Base-by-base conservation (phyloP, 2,329 filamentous ascomycete genomes). In the Colletotrichum scovillei region DNA sequence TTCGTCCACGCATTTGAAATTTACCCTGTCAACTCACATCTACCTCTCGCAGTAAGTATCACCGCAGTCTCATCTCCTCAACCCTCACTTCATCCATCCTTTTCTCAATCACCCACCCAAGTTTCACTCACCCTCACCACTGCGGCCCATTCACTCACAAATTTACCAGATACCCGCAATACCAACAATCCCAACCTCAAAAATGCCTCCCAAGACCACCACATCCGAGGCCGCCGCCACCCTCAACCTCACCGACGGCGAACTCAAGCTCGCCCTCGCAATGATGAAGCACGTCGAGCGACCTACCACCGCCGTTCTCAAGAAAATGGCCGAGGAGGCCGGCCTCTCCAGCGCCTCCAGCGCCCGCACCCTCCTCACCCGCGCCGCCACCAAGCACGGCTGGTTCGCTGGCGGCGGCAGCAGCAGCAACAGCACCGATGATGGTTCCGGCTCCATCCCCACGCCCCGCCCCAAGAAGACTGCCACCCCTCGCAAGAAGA, bases 401-500 rank as follows among this genome's bases (percentile, higher is more conserved):
- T 72, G 69, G 69, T 72, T 63, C 63, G 19, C 46, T 22, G 57
- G 32, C 56, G 16, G 3, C 11, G 11, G 32, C 32, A 35, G 11
- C 32, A 35, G 11, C 32, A 35, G 4, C 32, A 35, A 35, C 32
- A 12, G 32, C 46, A 12, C 49, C 2, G 16, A 49, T 8, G 49
- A 30, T 11, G 59, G 35, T 14, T 28, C 35, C 4, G 9, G 7
- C 12, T 19, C 46, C 16, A 3, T 12, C 2, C 2, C 24, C 19
- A 69, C 69, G 8, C 42, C 65, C 7, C 58, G 65, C 8, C 57
- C 59, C 55, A 73, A 60, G 52, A 73, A 73, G 42, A 24, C 46
- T 4, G 42, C 66, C 32, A 63, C 2, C 26, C 57, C 67, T 12
- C 71, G 66, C 56, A 73, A 71, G 62, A 73, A 73, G 56, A 73